Evolutionary conservation across 352 stramenopile genomes (phyloP).

Genomic region (Elongisporangium anandrum): DNA sequence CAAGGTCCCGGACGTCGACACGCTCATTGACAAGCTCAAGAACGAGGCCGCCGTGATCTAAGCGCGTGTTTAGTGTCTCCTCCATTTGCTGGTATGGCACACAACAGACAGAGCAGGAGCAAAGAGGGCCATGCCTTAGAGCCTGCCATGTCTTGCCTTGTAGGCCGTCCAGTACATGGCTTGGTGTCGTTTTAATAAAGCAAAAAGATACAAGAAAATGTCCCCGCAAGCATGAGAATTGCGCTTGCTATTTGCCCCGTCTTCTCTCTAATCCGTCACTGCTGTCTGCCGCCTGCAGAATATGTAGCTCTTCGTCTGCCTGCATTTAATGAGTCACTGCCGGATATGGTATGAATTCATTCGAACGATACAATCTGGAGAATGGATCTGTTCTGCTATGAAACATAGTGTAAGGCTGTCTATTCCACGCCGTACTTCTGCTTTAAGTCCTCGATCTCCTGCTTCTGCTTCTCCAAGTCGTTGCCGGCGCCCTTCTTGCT

Average conservation of each 20-base stretch:
- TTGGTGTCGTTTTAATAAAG: background rate
- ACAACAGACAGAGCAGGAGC: background rate
- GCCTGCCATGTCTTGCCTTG: background rate
- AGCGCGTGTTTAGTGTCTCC: background rate
- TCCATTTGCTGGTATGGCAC: background rate
- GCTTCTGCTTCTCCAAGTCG: slow-evolving; percentile 69
- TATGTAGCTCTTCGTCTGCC: no score
- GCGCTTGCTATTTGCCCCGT: no score
- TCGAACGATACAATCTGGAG: no score
- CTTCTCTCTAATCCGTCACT: no score
- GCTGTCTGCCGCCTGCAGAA: no score
- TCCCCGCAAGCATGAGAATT: no score
- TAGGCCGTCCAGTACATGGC: background rate
- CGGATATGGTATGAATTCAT: no score
- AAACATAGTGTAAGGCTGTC: background rate
- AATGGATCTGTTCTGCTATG: no score
- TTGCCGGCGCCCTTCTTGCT: slow-evolving; percentile 28
- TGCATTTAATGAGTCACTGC: no score
- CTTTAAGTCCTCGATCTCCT: slow-evolving; percentile 83
- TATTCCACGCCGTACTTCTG: slow-evolving; percentile 83
- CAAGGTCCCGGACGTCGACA: slow-evolving; percentile 93
- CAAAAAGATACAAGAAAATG: background rate
- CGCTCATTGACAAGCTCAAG: slow-evolving; percentile 96
- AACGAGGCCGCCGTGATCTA: slow-evolving; percentile 92
- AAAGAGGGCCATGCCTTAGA: no score